Conservation (phyloP, 495 filamentous ascomycete genomes). For the Lophium mytilinum region DNA sequence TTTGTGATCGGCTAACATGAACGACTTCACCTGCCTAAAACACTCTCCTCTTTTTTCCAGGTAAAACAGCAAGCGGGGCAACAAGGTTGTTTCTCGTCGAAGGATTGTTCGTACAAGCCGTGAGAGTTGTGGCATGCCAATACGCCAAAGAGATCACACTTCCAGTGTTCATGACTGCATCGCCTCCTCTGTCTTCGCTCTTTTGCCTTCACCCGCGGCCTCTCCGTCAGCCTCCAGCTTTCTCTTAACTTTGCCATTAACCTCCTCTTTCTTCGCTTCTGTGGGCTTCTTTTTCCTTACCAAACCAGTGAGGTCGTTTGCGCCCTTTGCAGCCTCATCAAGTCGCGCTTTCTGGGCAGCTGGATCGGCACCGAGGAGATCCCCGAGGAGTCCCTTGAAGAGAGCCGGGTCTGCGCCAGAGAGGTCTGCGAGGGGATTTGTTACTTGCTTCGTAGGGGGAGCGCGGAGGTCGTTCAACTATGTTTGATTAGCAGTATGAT, state of each 20-base stretch:
- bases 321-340: conserved; percentile 68
- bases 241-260: conserved; percentile 26
- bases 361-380: conserved; percentile 59
- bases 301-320: conserved; percentile 80
- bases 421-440: conserved; percentile 38
- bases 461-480: conserved; percentile 64
- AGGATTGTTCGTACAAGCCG: no score
- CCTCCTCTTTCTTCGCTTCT: background rate
- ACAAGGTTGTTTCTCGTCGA: no score
- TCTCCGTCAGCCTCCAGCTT: conserved; percentile 23
- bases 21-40: no score
- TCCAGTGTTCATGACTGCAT: no score
- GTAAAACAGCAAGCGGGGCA: no score
- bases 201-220: conserved; percentile 24
- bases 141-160: no score
- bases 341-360: conserved; percentile 55
- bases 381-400: conserved; percentile 62
- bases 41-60: no score
- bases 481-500: conserved; percentile 22
- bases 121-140: no score
- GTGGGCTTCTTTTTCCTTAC: conserved; percentile 63
- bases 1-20: no score
- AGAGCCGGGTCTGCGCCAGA: conserved; percentile 34
- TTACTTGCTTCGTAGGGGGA: conserved; percentile 59
- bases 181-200: conserved; percentile 30